Base-by-base conservation (phyloP, 768 basidiomycete genomes). In the Tricholoma furcatifolium region DNA sequence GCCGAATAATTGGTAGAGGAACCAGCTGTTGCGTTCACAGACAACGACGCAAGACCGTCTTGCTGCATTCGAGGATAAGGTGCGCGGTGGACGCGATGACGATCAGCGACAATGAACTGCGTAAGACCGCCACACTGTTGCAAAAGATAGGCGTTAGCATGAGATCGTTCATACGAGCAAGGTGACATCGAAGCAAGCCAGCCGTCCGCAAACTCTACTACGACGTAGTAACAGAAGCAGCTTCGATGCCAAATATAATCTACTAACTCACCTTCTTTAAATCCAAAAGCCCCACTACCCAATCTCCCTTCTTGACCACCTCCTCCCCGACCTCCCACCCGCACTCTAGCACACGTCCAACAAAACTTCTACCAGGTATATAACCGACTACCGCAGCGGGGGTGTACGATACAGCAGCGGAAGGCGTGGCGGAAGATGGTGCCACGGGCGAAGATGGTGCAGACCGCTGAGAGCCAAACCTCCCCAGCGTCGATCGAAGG, bases 21-120 rank as follows among this genome's bases (percentile, higher is more conserved):
- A 3, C 24, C 27, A 6, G 50, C 50, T 7, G 10, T 21, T 9
- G 43, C 31, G 31, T 30, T 27, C 14, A 27, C 30, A 17, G 17
- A 50, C 20, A 60, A 35, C 8, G 50, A 49, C 9, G 56, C 42
- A 17, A 51, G 31, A 57, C 57, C 20, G 63, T 67, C 47, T 21
- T 54, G 18, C 50, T 73, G 73, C 61, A 67, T 70, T 14, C 74
- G 70, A 27, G 85, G 86, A 58, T 85, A 78, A 0, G 91, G 88
- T 8, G 87, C 80, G 14, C 87, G 79, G 55, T 86, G 82, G 1
- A 95, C 69, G 12, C 89, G 82, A 62, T 85, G 87, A 24, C 89
- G 82, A 63, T 96, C 91, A 20, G 87, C 79, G 21, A 91, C 75
- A 54, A 96, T 81, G 71, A 92, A 96, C 69, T 97, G 91, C n/a